Base-by-base conservation (phyloP, 2,329 filamentous ascomycete species). In the Epichloe coenophiala region DNA sequence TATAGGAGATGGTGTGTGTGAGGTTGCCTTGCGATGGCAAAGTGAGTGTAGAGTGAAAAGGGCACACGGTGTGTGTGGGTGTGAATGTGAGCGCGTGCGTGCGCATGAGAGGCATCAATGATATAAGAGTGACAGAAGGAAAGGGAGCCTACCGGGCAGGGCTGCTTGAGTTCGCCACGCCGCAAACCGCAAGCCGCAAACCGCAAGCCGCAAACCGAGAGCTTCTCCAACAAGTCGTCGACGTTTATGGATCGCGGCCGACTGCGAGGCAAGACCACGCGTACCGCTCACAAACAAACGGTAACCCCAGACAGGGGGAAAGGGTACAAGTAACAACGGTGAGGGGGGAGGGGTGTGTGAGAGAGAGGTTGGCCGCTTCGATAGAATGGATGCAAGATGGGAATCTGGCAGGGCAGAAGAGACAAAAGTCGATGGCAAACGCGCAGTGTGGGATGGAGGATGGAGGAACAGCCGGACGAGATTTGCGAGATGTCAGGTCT, bases 211-310 rank as follows among this genome's bases (percentile, higher is more conserved):
- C 33, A 38, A 21, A 31, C 12, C 8, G 19, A 31, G 9, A 2
- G 12, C 42, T 33, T 31, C 35, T 7, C 17, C 41, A 42, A 45
- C 35, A 27, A 40, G 47, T 45, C 21, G 36, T 35, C 7, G 47
- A 59, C 51, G 49, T 54, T n/a, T 11, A 46, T 41, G 43, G 49
- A 56, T 52, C 50, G 54, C 58, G 55, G 54, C 33, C 47, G 19
- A 48, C 27, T 31, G 8, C 27, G 47, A 51, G 41, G 41, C 45
- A 53, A 56, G 57, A 59, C 63, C 61, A 61, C 61, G 62, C 57
- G 60, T 65, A 56, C 59, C 63, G 23, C 23, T 27, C 23, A 27
- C 23, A 27, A 8, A 27, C 23, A 27, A 27, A 27, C 23, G 23
- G 23, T 2, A 27, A 27, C 23, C 23, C 23, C 23, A 27, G 2